These are phyloP conservation scores for Fistulifera pelliculosa DNA, from an alignment of 108 stramenopile species.

Conservation along the genomic window DNA sequence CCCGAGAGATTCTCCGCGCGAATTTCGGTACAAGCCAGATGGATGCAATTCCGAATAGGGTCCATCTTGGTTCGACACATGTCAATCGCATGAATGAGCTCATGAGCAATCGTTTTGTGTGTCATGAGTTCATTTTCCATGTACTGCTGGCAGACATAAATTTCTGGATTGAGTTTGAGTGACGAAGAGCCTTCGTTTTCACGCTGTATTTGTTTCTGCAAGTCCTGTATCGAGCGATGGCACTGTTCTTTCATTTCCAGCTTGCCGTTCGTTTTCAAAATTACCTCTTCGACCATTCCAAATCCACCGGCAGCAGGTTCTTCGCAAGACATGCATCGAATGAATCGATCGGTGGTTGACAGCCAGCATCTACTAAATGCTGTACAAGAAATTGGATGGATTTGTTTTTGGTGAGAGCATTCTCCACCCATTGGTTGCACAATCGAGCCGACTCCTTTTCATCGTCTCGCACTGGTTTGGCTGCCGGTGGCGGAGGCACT, in stretches of 20 bases:
- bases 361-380: conserved; percentile 57
- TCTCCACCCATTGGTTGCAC: conserved; percentile 61
- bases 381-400: conserved; percentile 75
- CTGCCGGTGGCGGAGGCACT: neutral
- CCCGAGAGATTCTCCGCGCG: conserved; percentile 85
- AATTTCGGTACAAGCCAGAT: conserved; percentile 88
- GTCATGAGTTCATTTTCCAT: conserved; percentile 45
- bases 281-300: conserved; percentile 68
- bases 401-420: conserved; percentile 52
- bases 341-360: conserved; percentile 71
- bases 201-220: conserved; percentile 20
- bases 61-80: conserved; percentile 80
- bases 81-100: conserved; percentile 87
- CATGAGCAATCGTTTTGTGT: conserved; percentile 73
- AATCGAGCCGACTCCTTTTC: neutral
- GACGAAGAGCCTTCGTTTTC: conserved; percentile 47
- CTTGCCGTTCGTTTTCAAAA: conserved; percentile 8
- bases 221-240: conserved; percentile 9
- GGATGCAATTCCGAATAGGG: conserved; percentile 65
- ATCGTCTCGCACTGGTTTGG: neutral
- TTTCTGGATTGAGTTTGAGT: conserved; percentile 62
- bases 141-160: conserved; percentile 76
- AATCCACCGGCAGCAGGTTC: conserved; percentile 66
- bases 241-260: too few species aligned
- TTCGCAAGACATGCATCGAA: conserved; percentile 69